These are phyloP conservation scores for Avena sativa DNA, from an alignment of 176 grass and related monocot species.

Conservation along the genomic window DNA sequence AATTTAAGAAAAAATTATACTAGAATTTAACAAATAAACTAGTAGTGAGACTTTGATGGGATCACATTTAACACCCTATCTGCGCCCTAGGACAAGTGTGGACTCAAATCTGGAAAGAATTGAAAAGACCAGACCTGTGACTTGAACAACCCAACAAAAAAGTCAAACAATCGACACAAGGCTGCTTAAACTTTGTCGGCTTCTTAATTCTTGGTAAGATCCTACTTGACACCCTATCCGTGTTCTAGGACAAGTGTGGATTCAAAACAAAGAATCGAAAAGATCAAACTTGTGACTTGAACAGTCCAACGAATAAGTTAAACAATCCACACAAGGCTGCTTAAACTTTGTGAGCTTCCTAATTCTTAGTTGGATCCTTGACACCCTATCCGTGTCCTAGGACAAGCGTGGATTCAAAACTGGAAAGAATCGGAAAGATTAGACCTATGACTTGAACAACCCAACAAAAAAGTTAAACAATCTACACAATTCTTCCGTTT, in stretches of 20 bases:
- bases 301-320: too few relatives aligned
- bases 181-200: conserved; percentile 15
- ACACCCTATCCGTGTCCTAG: not conserved
- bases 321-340: too few relatives aligned
- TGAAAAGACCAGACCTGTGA: not conserved
- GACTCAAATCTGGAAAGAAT: conserved; percentile 27
- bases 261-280: too few relatives aligned
- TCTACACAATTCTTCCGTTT: not conserved
- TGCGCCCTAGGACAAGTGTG: not conserved
- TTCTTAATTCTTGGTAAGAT: conserved; percentile 42
- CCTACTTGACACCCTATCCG: too few relatives aligned
- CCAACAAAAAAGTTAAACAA: not conserved
- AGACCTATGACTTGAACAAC: not conserved
- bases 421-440: not conserved
- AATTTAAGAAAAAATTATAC: too few relatives aligned
- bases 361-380: too few relatives aligned
- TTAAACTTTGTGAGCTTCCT: too few relatives aligned
- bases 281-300: too few relatives aligned
- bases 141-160: not conserved
- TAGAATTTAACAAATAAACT: too few relatives aligned
- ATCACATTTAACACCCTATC: too few relatives aligned
- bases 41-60: too few relatives aligned
- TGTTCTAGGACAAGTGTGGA: too few relatives aligned
- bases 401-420: conserved; percentile 22
- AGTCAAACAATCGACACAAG: not conserved